Evolutionary conservation across 768 basidiomycete genomes (phyloP).

Genomic region (Tulasnella sp.): DNA sequence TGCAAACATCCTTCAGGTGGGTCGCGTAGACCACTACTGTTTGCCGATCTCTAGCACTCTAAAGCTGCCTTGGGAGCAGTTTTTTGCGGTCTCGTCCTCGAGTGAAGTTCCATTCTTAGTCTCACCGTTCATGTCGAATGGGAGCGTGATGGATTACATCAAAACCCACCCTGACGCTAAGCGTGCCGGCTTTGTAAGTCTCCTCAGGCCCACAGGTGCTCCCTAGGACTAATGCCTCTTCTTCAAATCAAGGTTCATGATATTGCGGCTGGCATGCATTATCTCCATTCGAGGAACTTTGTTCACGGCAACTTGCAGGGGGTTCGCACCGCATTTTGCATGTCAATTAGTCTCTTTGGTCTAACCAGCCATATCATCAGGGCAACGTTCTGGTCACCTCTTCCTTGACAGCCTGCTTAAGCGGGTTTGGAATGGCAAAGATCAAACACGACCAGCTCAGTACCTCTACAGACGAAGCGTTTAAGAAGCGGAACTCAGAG

Average conservation of each 20-base stretch:
- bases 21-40: neutral
- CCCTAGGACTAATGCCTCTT: too few species aligned
- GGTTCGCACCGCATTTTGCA: neutral
- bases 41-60: neutral
- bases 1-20: neutral
- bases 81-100: neutral
- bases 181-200: neutral
- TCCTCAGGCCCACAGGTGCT: neutral
- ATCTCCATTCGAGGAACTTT: neutral
- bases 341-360: neutral
- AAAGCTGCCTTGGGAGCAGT: neutral
- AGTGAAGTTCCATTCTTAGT: neutral
- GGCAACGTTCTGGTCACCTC: neutral
- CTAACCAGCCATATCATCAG: neutral
- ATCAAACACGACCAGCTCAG: neutral
- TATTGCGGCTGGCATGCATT: neutral
- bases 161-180: neutral
- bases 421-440: neutral
- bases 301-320: neutral
- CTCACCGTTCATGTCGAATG: neutral
- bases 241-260: neutral
- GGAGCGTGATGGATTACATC: neutral
- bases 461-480: neutral
- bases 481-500: neutral
- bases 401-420: neutral